These are phyloP conservation scores for Candida easanensis DNA, from an alignment of 805 yeast species.

Conservation along the genomic window DNA sequence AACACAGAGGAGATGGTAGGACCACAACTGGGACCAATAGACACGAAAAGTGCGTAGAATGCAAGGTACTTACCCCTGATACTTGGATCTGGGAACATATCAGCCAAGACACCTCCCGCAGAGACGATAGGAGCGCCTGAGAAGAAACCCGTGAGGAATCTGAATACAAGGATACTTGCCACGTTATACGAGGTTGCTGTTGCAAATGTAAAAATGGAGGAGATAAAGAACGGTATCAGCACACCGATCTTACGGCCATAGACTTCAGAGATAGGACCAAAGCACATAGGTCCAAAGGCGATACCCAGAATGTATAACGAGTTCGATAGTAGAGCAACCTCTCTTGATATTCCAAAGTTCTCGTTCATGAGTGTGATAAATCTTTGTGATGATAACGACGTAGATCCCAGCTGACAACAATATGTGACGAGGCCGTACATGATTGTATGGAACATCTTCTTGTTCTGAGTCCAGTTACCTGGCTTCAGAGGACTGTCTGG, in stretches of 20 bases:
- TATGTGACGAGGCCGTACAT: constrained; percentile 39
- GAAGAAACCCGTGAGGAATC: constrained; percentile 58
- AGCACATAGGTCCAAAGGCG: constrained; percentile 55
- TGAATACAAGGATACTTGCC: constrained; percentile 47
- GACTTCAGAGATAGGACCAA: constrained; percentile 54
- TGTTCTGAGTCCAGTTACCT: constrained; percentile 34
- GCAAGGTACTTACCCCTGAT: constrained; percentile 52
- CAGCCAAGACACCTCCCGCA: constrained; percentile 53
- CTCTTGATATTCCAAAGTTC: constrained; percentile 41
- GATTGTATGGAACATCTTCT: constrained; percentile 38
- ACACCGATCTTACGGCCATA: constrained; percentile 43
- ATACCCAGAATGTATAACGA: constrained; percentile 63
- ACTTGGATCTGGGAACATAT: constrained; percentile 43
- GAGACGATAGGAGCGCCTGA: constrained; percentile 62
- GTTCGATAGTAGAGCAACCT: constrained; percentile 50
- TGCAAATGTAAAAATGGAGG: constrained; percentile 45
- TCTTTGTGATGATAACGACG: constrained; percentile 42
- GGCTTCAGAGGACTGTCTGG: constrained; percentile 23
- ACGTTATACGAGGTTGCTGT: constrained; percentile 49
- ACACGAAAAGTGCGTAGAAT: constrained; percentile 47
- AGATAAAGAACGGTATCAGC: constrained; percentile 38
- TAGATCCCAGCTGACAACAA: constrained; percentile 49
- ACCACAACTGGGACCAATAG: constrained; percentile 40
- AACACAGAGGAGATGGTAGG: constrained; percentile 49
- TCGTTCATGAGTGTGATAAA: constrained; percentile 31